phyloP scores from a whole-genome alignment of 345 rosid genomes.

The Syzygium aromaticum region DNA sequence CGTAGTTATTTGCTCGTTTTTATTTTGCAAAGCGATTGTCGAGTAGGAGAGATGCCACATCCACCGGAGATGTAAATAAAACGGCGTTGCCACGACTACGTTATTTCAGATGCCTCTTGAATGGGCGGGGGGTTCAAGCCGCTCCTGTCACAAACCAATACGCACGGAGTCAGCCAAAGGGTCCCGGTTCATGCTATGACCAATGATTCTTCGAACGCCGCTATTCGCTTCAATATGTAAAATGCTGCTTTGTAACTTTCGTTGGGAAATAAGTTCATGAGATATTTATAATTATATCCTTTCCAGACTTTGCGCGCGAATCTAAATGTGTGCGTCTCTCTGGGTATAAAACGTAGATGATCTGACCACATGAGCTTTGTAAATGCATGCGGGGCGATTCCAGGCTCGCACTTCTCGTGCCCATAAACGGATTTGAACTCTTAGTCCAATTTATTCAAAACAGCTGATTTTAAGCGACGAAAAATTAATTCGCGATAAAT shows the following conservation, averaged over 20 bases:
- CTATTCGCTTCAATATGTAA: neutral
- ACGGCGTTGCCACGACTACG: slow-evolving; percentile 65
- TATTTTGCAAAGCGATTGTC: slow-evolving; percentile 55
- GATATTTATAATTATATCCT: neutral
- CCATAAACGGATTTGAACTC: neutral
- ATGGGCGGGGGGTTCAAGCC: slow-evolving; percentile 69
- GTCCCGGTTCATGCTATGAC: slow-evolving; percentile 78
- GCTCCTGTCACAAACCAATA: slow-evolving; percentile 59
- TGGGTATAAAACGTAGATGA: neutral
- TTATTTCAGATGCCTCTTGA: slow-evolving; percentile 86
- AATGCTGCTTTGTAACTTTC: neutral
- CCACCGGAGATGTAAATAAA: slow-evolving; percentile 30
- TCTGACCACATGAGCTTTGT: neutral
- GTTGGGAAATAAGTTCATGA: neutral
- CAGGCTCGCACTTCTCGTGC: neutral
- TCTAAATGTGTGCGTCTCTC: neutral
- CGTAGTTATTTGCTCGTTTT: neutral
- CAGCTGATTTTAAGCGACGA: neutral
- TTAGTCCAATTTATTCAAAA: neutral
- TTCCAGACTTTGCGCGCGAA: neutral
- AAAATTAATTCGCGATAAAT: fast-evolving
- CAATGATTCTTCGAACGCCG: slow-evolving; percentile 27
- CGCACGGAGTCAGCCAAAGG: slow-evolving; percentile 56
- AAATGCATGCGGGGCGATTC: neutral
- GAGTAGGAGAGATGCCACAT: slow-evolving; percentile 59